Conservation (phyloP, 2,329 filamentous ascomycete genomes). For the Bipolaris gigantea region DNA sequence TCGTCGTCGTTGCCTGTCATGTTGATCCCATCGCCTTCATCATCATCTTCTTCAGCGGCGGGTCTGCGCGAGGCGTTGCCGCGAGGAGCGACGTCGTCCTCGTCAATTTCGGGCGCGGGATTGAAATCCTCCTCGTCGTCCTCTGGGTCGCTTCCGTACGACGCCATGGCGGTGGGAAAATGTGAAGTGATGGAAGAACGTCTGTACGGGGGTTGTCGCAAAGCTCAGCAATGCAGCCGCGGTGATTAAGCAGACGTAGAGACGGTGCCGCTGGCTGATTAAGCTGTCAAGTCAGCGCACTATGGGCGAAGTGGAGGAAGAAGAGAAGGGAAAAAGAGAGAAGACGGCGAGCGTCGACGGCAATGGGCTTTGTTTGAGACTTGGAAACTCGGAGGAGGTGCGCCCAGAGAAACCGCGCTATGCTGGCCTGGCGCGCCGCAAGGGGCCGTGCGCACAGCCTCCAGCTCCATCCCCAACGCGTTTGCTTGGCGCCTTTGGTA, state of each 20-base stretch:
- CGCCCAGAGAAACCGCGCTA: conserved; percentile 28
- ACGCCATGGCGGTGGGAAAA: conserved; percentile 29
- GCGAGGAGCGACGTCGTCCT: conserved; percentile 49
- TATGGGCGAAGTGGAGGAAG: background rate
- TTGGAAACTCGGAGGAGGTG: conserved; percentile 20
- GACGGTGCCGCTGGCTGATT: background rate
- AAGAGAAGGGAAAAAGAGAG: conserved; percentile 6
- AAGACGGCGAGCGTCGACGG: conserved; percentile 16
- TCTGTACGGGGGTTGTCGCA: conserved; percentile 12
- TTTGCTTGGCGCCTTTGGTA: background rate
- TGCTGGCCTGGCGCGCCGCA: conserved; percentile 7
- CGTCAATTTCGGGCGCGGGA: conserved; percentile 72
- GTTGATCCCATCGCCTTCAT: conserved; percentile 39
- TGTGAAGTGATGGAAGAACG: conserved; percentile 9
- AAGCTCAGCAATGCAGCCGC: conserved; percentile 8
- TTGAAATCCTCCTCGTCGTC: conserved; percentile 86
- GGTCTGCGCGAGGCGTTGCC: conserved; percentile 33
- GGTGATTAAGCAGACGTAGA: conserved; percentile 1
- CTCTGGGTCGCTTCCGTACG: conserved; percentile 34
- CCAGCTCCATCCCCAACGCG: background rate
- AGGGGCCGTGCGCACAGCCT: conserved; percentile 14
- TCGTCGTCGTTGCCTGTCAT: conserved; percentile 46
- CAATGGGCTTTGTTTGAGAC: conserved; percentile 24
- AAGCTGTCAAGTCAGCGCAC: background rate
- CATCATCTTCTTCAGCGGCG: conserved; percentile 42